A percentile compares a stretch with the other conserved stretches of the same genome.
Evolutionary conservation across 2,329 filamentous ascomycete genomes (phyloP).

Genomic region (Blumeria graminis): DNA sequence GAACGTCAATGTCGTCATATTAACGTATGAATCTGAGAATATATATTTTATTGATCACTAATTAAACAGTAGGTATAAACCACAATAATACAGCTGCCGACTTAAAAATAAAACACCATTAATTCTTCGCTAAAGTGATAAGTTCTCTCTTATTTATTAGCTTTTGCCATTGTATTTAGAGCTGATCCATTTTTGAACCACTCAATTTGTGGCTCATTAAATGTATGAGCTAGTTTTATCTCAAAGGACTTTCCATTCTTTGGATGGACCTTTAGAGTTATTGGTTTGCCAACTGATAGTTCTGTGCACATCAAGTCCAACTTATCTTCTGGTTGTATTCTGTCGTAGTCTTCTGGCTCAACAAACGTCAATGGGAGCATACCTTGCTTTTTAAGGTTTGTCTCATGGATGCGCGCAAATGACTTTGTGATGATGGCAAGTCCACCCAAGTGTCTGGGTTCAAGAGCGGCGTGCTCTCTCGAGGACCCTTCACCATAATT

Average conservation of each 20-base stretch:
- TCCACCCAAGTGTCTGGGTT: conserved; percentile 91
- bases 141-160: not conserved
- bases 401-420: conserved; percentile 99
- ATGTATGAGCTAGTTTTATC: conserved; percentile 73
- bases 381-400: conserved; percentile 99
- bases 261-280: conserved; percentile 81
- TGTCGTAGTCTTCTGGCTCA: conserved; percentile 92
- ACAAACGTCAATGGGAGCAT: conserved; percentile 96
- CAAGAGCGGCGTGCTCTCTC: conserved; percentile 92
- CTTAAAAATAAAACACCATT: no score
- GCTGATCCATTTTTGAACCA: conserved; percentile 99
- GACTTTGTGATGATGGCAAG: conserved; percentile 87
- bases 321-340: conserved; percentile 79
- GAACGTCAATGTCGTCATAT: no score
- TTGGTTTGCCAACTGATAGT: conserved; percentile 74
- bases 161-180: conserved; percentile 78
- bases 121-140: not conserved
- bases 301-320: conserved; percentile 74
- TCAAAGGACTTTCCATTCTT: conserved; percentile 66
- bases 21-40: no score
- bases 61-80: no score
- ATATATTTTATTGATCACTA: no score
- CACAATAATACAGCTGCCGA: no score
- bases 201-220: conserved; percentile 93
- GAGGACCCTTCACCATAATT: conserved; percentile 98